Evolutionary conservation across 2,329 filamentous ascomycete genomes (phyloP).

Genomic region (Aspergillus luchuensis): DNA sequence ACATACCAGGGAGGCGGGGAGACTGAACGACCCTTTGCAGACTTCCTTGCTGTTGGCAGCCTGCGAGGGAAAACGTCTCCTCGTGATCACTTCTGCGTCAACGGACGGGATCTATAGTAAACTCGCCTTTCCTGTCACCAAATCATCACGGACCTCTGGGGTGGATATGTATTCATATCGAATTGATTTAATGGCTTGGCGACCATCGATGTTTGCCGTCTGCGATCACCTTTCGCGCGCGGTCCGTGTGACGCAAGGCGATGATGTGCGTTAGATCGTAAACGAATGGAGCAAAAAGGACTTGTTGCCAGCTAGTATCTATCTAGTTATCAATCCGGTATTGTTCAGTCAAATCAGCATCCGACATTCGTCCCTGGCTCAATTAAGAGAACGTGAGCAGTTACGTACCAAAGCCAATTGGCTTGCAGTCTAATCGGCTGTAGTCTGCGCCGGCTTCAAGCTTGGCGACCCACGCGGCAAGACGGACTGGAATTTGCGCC

Average conservation of each 20-base stretch:
- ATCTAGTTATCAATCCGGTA: not conserved
- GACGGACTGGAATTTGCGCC: constrained; percentile 13
- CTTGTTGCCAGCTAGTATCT: not conserved
- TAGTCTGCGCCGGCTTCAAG: constrained; percentile 7
- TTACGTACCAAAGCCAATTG: constrained; percentile 2
- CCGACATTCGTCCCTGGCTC: not conserved
- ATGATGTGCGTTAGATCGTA: constrained; percentile 4
- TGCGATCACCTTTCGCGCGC: not conserved
- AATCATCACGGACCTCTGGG: not conserved
- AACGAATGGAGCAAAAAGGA: not conserved
- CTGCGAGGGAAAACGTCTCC: not conserved
- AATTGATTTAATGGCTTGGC: not conserved
- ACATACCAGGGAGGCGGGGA: constrained; percentile 11
- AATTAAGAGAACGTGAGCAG: constrained; percentile 5
- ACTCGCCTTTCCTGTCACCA: not conserved
- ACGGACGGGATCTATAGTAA: not conserved
- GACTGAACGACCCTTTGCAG: not conserved
- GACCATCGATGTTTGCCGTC: not conserved
- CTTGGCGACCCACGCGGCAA: constrained; percentile 15
- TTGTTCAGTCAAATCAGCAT: not conserved
- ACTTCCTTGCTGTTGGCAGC: not conserved
- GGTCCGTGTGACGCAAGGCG: not conserved
- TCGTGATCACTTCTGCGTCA: not conserved
- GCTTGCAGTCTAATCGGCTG: not conserved
- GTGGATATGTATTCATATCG: not conserved